Conservation (phyloP, 2,329 filamentous ascomycete genomes). For the Fusarium burgessii region DNA sequence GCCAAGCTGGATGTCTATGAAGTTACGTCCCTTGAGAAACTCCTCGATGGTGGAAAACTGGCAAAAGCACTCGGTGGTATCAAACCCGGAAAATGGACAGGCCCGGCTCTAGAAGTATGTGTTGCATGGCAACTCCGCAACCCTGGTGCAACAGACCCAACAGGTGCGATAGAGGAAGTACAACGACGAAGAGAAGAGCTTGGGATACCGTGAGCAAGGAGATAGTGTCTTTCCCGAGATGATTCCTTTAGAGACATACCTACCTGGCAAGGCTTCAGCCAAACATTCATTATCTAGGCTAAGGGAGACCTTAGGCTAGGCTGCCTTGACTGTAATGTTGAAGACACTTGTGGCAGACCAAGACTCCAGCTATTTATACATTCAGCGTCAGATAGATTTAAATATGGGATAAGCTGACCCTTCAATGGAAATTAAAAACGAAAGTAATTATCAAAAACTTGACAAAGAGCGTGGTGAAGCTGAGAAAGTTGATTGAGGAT, state of each 20-base stretch:
- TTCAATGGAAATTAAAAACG: background rate
- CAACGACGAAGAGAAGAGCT: slow-evolving; percentile 64
- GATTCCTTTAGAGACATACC: background rate
- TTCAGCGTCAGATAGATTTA: background rate
- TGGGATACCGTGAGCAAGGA: slow-evolving; percentile 50
- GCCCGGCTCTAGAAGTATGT: slow-evolving; percentile 80
- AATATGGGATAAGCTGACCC: background rate
- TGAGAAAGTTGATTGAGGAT: background rate
- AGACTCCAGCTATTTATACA: background rate
- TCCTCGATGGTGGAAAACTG: slow-evolving; percentile 82
- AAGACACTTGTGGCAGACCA: background rate
- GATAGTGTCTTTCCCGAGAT: background rate
- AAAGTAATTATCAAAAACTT: background rate
- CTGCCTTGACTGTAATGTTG: background rate
- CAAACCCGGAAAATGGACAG: slow-evolving; percentile 88
- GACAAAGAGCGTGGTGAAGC: background rate
- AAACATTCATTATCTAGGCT: background rate
- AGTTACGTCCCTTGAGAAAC: slow-evolving; percentile 67
- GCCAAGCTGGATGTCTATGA: slow-evolving; percentile 67
- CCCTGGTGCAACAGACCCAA: slow-evolving; percentile 71
- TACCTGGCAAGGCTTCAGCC: background rate
- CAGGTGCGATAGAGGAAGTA: slow-evolving; percentile 71
- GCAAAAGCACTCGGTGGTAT: slow-evolving; percentile 73
- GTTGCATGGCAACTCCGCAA: slow-evolving; percentile 91
- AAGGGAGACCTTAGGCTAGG: background rate